Conservation (phyloP, 306 rosid genomes). For the Ormosia emarginata region DNA sequence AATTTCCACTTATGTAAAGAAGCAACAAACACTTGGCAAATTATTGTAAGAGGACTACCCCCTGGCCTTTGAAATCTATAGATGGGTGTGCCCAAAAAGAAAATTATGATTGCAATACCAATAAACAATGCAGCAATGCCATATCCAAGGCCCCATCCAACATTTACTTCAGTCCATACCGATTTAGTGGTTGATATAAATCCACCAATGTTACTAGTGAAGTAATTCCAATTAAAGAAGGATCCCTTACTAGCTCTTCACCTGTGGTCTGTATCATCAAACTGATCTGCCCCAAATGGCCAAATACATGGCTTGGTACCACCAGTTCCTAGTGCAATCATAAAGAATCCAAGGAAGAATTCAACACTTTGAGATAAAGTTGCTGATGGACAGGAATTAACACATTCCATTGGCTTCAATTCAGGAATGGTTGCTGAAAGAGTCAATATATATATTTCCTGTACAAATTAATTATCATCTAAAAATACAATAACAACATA, state of each 20-base stretch:
- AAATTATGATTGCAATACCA: constrained; percentile 59
- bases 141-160: constrained; percentile 93
- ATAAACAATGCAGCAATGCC: constrained; percentile 77
- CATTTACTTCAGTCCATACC: constrained; percentile 85
- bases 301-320: constrained; percentile 92
- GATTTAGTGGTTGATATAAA: constrained; percentile 62
- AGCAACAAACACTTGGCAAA: constrained; percentile 80
- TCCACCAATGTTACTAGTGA: constrained; percentile 78
- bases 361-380: constrained; percentile 58
- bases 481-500: not conserved
- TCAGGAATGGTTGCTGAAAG: constrained; percentile 67
- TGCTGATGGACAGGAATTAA: constrained; percentile 64
- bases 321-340: constrained; percentile 85
- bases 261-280: constrained; percentile 71
- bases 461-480: not conserved
- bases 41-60: constrained; percentile 80
- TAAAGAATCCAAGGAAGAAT: constrained; percentile 73
- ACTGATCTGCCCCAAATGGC: constrained; percentile 89
- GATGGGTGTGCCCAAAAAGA: constrained; percentile 67
- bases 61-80: constrained; percentile 75
- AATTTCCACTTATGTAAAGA: constrained; percentile 58
- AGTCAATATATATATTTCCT: constrained; percentile 89
- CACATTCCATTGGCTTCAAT: constrained; percentile 57
- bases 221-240: constrained; percentile 91
- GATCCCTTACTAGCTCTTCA: constrained; percentile 83